Evolutionary conservation across 768 basidiomycete species (phyloP).

Genomic region (Phaeotremella skinneri): DNA sequence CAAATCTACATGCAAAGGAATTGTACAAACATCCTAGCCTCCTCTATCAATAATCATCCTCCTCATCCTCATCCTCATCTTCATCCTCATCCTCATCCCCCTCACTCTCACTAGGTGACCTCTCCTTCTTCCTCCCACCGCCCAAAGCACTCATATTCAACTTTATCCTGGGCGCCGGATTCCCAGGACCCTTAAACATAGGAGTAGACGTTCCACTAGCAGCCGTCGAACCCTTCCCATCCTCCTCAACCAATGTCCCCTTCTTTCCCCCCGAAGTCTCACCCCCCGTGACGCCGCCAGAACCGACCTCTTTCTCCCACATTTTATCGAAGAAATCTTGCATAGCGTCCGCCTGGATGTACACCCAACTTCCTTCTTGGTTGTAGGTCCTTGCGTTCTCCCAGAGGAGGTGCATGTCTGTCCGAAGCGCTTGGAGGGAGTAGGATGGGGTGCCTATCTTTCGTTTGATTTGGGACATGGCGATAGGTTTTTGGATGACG

Average conservation of each 20-base stretch:
- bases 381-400: slow-evolving; percentile 91
- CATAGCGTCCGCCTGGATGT: slow-evolving; percentile 90
- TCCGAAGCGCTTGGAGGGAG: slow-evolving; percentile 65
- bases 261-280: background rate
- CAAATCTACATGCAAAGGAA: background rate
- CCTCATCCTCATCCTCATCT: slow-evolving; percentile 21
- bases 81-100: slow-evolving; percentile 1
- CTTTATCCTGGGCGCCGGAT: slow-evolving; percentile 23
- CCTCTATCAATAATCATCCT: slow-evolving; percentile 21
- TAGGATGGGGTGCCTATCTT: slow-evolving; percentile 64
- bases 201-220: slow-evolving; percentile 40
- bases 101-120: slow-evolving; percentile 3
- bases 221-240: slow-evolving; percentile 12
- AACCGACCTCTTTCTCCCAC: slow-evolving; percentile 57
- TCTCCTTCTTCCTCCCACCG: slow-evolving; percentile 10
- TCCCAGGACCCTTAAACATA: slow-evolving; percentile 33
- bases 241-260: background rate
- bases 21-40: background rate
- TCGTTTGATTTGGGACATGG: slow-evolving; percentile 80
- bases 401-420: slow-evolving; percentile 89
- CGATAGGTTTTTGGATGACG: slow-evolving; percentile 82
- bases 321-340: slow-evolving; percentile 77
- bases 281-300: background rate
- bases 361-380: slow-evolving; percentile 91
- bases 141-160: slow-evolving; percentile 15